Conservation (phyloP, 345 rosid genomes). For the Eutrema heterophyllum region DNA sequence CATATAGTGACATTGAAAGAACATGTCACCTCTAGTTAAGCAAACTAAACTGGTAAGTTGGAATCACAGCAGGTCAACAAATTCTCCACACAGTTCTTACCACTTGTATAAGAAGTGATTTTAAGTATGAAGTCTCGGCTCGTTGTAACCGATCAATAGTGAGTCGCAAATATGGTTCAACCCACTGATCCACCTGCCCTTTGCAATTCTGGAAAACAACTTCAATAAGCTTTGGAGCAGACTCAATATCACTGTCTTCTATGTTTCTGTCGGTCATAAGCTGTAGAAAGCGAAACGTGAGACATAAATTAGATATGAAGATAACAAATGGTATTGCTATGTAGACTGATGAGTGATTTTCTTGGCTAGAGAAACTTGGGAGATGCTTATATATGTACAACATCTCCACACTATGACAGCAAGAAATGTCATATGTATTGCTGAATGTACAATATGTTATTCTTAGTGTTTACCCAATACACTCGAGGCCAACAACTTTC, state of each 20-base stretch:
- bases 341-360: not conserved
- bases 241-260: slow-evolving; percentile 87
- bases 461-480: not conserved
- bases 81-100: slow-evolving; percentile 42
- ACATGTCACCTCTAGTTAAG: not conserved
- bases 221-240: slow-evolving; percentile 98
- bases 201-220: slow-evolving; percentile 95
- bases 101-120: slow-evolving; percentile 97
- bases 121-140: slow-evolving; percentile 73
- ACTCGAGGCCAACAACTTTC: not conserved
- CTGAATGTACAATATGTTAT: not conserved
- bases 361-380: slow-evolving; percentile 4
- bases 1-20: not conserved
- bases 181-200: slow-evolving; percentile 98
- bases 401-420: not conserved
- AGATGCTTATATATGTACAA: slow-evolving; percentile 15
- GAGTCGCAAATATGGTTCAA: slow-evolving; percentile 88
- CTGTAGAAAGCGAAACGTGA: slow-evolving; percentile 38
- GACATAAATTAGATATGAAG: slow-evolving; percentile 11
- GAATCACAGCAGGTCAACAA: not conserved
- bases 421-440: slow-evolving; percentile 3
- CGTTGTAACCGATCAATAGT: slow-evolving; percentile 75
- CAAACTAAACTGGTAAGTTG: not conserved
- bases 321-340: not conserved
- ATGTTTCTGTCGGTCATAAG: slow-evolving; percentile 75